A percentile compares a stretch with the other conserved stretches of the same genome.
These are phyloP conservation scores for Aureobasidium sp. DNA, from an alignment of 2,329 filamentous ascomycete genomes.

Conservation along the genomic window DNA sequence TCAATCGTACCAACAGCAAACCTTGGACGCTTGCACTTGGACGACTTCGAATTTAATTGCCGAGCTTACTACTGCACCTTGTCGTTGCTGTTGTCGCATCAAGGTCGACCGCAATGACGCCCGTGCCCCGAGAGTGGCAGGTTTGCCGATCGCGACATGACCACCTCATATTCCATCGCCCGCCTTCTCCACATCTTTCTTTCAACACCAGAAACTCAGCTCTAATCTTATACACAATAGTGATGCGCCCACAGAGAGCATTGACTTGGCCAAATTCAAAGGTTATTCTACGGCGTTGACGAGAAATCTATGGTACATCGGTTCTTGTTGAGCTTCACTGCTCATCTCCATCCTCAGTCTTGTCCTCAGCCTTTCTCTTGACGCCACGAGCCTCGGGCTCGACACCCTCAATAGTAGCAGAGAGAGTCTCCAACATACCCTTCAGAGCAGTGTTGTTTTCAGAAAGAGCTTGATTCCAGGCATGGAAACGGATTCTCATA, in stretches of 20 bases:
- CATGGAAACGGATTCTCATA: not conserved
- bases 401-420: not conserved
- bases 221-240: not conserved
- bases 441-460: not conserved
- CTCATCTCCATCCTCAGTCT: not conserved
- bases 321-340: not conserved
- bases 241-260: not conserved
- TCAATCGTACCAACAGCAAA: not conserved
- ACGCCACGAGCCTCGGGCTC: not conserved
- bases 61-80: not conserved
- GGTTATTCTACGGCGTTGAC: too few relatives aligned
- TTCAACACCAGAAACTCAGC: too few relatives aligned
- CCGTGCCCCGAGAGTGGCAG: not conserved
- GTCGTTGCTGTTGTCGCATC: slow-evolving; percentile 12
- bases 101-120: slow-evolving; percentile 1
- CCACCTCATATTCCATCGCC: not conserved
- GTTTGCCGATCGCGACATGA: not conserved
- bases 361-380: not conserved
- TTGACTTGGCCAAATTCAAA: not conserved
- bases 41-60: not conserved
- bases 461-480: not conserved
- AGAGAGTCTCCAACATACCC: not conserved
- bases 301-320: not conserved
- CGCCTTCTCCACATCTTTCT: not conserved
- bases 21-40: not conserved